Base-by-base conservation (phyloP, 352 stramenopile genomes). In the Globisporangium nodosum region DNA sequence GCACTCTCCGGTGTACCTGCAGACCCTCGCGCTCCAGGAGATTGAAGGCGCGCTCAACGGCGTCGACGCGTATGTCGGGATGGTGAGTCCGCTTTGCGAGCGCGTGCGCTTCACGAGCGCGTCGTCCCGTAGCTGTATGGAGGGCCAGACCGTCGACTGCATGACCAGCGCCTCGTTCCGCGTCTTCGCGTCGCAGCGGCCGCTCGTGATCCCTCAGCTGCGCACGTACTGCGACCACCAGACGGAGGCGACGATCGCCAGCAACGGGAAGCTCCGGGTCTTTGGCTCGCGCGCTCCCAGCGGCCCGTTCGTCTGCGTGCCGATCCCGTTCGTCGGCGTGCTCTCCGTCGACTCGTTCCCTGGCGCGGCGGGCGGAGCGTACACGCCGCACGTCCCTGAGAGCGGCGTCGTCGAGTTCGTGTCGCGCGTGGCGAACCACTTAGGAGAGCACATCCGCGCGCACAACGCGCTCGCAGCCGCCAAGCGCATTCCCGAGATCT, bases 271-370 rank as follows among this genome's bases (percentile, higher is more conserved):
- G 47, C 58, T 87, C 9, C 68, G 67, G 43, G 64, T 52, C 31
- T 78, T 85, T 35, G 54, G 70, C 1, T 37, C 39, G 1, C 33
- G 18, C 1, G 56, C 61, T 0, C 33, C 55, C 12, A 54, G 43
- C 1, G 73, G 80, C 4, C 62, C 76, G 0, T 91, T 87, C 52
- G 68, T 90, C 2, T 88, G 74, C 21, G 70, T 90, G 5, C 79
- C 84, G 9, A 87, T 93, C 45, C 81, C 84, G 42, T 92, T 78
- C 39, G 64, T 91, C 0, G 84, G 84, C 0, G 54, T 92, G 3
- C 60, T 93, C 6, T 76, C 70, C 0, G 74, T 90, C 4, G 81
- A 91, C 21, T 75, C 70, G 18, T 90, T 94, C 30, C 61, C 74
- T 3, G 81, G 81, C n/a, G 77, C 76, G 39, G 71, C 74, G 0